phyloP scores from a whole-genome alignment of 805 yeast genomes.

The Priceomyces carsonii region DNA sequence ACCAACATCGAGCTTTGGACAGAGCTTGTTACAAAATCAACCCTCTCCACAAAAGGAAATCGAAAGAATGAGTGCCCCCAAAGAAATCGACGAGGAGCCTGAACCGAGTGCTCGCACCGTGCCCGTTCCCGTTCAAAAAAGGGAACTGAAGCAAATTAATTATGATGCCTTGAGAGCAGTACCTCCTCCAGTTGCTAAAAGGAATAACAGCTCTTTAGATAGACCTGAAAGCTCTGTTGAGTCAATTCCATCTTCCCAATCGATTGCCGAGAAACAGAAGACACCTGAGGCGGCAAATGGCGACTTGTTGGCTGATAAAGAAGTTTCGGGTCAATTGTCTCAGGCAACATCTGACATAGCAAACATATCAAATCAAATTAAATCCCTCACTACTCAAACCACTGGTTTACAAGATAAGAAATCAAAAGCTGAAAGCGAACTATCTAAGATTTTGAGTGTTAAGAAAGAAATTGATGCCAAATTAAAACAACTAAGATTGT shows the following conservation, averaged over 20 bases:
- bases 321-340: slow-evolving; percentile 66
- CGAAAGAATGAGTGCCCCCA: no score
- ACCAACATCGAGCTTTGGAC: slow-evolving; percentile 88
- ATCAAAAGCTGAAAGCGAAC: slow-evolving; percentile 72
- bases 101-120: slow-evolving; percentile 22
- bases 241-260: slow-evolving; percentile 1
- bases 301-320: slow-evolving; percentile 60
- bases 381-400: slow-evolving; percentile 75
- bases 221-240: slow-evolving; percentile 2
- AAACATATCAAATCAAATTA: slow-evolving; percentile 80
- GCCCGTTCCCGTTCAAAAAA: no score
- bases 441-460: slow-evolving; percentile 62
- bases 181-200: slow-evolving; percentile 42
- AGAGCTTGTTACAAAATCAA: slow-evolving; percentile 48
- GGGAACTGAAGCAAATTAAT: slow-evolving; percentile 31
- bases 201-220: slow-evolving; percentile 13
- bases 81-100: slow-evolving; percentile 31
- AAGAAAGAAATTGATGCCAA: slow-evolving; percentile 76
- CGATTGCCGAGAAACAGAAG: slow-evolving; percentile 3
- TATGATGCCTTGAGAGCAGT: slow-evolving; percentile 53
- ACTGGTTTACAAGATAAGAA: slow-evolving; percentile 69
- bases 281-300: slow-evolving; percentile 20
- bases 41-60: slow-evolving; percentile 17
- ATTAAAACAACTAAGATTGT: slow-evolving; percentile 60
- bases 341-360: slow-evolving; percentile 85